These are phyloP conservation scores for Thraustochytrium striatum DNA, from an alignment of 352 stramenopile genomes.

Conservation along the genomic window DNA sequence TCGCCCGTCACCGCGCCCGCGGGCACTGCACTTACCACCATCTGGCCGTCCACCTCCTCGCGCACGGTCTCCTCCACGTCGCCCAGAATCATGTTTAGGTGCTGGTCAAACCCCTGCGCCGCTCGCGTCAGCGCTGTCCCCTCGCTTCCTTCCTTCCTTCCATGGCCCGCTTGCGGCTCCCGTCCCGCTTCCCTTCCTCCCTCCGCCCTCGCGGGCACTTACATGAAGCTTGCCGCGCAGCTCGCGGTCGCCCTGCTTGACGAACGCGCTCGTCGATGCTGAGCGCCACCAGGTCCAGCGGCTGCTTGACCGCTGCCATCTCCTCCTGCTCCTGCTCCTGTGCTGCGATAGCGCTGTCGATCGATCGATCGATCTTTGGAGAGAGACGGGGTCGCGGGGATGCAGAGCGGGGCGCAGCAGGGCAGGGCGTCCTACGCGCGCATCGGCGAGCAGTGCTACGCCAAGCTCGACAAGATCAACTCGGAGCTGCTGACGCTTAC, in stretches of 20 bases:
- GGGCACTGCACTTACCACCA: neutral
- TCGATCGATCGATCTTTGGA: too few relatives aligned
- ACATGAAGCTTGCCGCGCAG: slow-evolving; percentile 90
- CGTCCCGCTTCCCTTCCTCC: neutral
- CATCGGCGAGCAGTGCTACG: slow-evolving; percentile 9
- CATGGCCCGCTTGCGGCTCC: neutral
- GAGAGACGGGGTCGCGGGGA: too few relatives aligned
- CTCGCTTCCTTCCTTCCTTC: neutral
- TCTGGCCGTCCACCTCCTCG: slow-evolving; percentile 93
- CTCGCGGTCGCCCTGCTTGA: slow-evolving; percentile 96
- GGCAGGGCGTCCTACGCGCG: too few relatives aligned
- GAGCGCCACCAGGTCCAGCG: slow-evolving; percentile 96
- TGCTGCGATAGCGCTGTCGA: too few relatives aligned
- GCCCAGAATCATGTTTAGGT: slow-evolving; percentile 97
- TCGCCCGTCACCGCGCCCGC: neutral
- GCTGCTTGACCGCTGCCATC: slow-evolving; percentile 72
- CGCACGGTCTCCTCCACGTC: slow-evolving; percentile 98
- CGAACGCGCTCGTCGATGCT: slow-evolving; percentile 96
- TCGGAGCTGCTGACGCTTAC: slow-evolving; percentile 95
- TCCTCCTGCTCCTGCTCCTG: too few relatives aligned
- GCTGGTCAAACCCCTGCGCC: slow-evolving; percentile 91
- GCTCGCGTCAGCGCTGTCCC: neutral
- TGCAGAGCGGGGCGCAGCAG: too few relatives aligned
- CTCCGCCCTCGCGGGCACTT: slow-evolving; percentile 48
- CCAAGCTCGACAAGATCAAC: slow-evolving; percentile 89